Evolutionary conservation across 169 alveolate genomes (phyloP).

Genomic region (Babesia sp.): DNA sequence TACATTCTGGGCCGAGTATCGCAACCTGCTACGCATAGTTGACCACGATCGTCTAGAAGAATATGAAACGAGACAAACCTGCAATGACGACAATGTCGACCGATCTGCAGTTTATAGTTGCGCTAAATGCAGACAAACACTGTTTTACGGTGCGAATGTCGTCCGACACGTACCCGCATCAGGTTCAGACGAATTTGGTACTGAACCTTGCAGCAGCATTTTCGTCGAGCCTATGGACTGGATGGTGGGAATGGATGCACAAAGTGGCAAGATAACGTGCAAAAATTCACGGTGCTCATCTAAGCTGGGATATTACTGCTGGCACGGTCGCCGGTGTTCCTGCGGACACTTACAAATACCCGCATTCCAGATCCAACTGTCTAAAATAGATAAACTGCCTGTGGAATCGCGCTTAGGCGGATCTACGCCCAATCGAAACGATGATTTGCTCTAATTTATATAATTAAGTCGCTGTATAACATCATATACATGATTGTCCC

Average conservation of each 20-base stretch:
- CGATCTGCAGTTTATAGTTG: constrained; percentile 39
- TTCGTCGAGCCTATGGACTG: constrained; percentile 71
- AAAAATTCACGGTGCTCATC: constrained; percentile 51
- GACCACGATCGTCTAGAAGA: constrained; percentile 15
- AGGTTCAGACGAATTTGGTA: neutral
- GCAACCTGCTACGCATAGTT: constrained; percentile 8
- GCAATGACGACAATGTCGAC: neutral
- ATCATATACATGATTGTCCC: neutral
- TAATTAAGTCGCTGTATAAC: neutral
- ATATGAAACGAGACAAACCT: neutral
- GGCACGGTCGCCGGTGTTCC: constrained; percentile 67
- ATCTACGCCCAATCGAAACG: constrained; percentile 13
- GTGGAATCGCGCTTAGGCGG: constrained; percentile 28
- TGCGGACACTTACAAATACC: constrained; percentile 69
- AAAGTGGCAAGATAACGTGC: constrained; percentile 53
- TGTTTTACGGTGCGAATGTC: constrained; percentile 46
- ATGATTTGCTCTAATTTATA: neutral
- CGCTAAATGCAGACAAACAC: constrained; percentile 42
- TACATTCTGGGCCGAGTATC: constrained; percentile 22
- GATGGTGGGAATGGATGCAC: constrained; percentile 61
- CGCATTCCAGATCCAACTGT: constrained; percentile 63
- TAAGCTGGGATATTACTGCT: constrained; percentile 56
- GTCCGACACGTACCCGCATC: constrained; percentile 19
- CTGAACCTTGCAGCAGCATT: constrained; percentile 49
- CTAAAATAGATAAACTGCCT: constrained; percentile 58